phyloP scores from a whole-genome alignment of 768 basidiomycete genomes.

The Tephrocybe sp. region DNA sequence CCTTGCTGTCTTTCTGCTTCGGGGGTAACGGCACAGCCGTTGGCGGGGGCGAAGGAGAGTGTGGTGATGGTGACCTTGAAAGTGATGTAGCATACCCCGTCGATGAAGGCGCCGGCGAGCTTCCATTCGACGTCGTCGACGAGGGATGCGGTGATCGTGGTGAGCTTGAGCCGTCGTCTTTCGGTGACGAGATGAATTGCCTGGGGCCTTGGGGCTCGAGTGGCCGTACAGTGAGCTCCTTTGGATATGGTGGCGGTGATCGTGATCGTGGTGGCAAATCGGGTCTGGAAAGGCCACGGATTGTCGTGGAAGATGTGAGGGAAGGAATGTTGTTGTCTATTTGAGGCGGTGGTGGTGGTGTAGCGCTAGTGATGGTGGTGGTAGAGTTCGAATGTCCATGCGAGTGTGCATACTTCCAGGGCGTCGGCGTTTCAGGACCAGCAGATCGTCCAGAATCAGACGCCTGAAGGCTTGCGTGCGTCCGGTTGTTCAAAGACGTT shows the following conservation, averaged over 20 bases:
- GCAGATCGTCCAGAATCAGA: slow-evolving; percentile 20
- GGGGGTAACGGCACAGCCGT: slow-evolving; percentile 29
- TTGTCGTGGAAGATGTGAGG: slow-evolving; percentile 19
- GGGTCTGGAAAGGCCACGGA: slow-evolving; percentile 13
- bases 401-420: slow-evolving; percentile 32
- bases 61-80: slow-evolving; percentile 48
- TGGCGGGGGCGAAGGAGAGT: slow-evolving; percentile 29
- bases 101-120: slow-evolving; percentile 59
- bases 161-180: slow-evolving; percentile 22
- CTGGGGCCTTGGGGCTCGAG: not conserved
- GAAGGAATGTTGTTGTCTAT: not conserved
- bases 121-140: slow-evolving; percentile 41
- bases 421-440: slow-evolving; percentile 43
- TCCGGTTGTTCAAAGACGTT: slow-evolving; percentile 34
- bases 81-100: slow-evolving; percentile 51
- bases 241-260: slow-evolving; percentile 8
- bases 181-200: slow-evolving; percentile 4
- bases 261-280: slow-evolving; percentile 17
- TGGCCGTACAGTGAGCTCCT: slow-evolving; percentile 5
- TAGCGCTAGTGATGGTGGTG: slow-evolving; percentile 45
- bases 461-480: slow-evolving; percentile 18
- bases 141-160: slow-evolving; percentile 19
- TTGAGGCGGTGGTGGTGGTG: slow-evolving; percentile 28
- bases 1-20: not conserved
- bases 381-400: slow-evolving; percentile 49